Evolutionary conservation across 495 filamentous ascomycete genomes (phyloP).

Genomic region (Penicillium herquei): DNA sequence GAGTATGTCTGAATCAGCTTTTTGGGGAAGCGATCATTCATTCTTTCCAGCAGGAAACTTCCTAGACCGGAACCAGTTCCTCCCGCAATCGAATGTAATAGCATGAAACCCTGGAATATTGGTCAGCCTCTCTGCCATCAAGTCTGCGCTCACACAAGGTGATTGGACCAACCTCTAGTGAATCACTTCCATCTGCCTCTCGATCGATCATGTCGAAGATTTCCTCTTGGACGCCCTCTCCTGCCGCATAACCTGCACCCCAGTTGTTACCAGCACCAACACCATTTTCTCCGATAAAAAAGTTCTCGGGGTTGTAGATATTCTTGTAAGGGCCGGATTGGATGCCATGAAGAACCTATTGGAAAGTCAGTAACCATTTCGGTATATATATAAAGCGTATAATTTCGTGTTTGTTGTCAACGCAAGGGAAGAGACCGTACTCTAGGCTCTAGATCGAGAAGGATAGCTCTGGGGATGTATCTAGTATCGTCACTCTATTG

Average conservation of each 20-base stretch:
- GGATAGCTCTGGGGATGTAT: constrained; percentile 94
- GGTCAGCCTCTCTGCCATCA: neutral
- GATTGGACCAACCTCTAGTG: constrained; percentile 65
- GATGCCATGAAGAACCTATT: constrained; percentile 82
- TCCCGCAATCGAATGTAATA: constrained; percentile 95
- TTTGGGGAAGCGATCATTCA: constrained; percentile 98
- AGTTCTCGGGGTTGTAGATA: constrained; percentile 99
- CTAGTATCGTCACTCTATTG: constrained; percentile 84
- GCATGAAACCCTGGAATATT: constrained; percentile 78
- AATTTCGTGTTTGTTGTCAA: neutral
- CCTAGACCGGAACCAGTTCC: constrained; percentile 94
- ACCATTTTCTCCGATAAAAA: constrained; percentile 89
- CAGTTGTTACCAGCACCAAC: constrained; percentile 96
- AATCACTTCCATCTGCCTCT: constrained; percentile 96
- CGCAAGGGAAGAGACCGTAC: constrained; percentile 45
- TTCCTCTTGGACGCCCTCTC: constrained; percentile 89
- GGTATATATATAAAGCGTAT: too few species aligned
- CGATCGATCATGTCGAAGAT: constrained; percentile 99
- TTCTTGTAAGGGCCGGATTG: constrained; percentile 92
- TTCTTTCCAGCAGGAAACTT: constrained; percentile 89
- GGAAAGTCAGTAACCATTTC: constrained; percentile 2
- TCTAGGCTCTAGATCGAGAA: constrained; percentile 91
- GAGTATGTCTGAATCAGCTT: constrained; percentile 99
- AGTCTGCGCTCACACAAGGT: neutral
- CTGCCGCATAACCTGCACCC: constrained; percentile 92